A percentile compares a stretch with the other conserved stretches of the same genome.
phyloP scores from a whole-genome alignment of 768 basidiomycete species.

The Amanita fuliginea region DNA sequence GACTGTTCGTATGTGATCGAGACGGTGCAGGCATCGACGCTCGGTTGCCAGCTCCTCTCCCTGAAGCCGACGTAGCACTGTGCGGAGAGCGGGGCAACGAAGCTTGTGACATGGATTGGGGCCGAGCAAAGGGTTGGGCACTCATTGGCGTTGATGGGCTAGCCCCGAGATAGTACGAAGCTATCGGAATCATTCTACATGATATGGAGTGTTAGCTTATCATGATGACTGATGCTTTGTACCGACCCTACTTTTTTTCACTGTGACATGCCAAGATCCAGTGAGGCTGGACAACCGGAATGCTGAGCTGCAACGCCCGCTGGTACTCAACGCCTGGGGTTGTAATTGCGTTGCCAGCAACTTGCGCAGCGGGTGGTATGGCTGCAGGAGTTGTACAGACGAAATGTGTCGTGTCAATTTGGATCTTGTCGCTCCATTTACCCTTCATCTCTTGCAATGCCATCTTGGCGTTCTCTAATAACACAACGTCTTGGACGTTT shows the following conservation, averaged over 20 bases:
- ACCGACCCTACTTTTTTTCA: conserved; percentile 60
- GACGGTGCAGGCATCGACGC: conserved; percentile 59
- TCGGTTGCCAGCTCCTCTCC: conserved; percentile 30
- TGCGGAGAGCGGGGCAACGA: conserved; percentile 35
- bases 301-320: conserved; percentile 85
- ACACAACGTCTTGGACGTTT: conserved; percentile 62
- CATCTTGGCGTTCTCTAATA: conserved; percentile 73
- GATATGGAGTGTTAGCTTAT: background rate
- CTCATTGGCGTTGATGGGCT: conserved; percentile 33
- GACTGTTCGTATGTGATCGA: conserved; percentile 34
- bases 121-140: conserved; percentile 36
- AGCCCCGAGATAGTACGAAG: conserved; percentile 70
- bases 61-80: conserved; percentile 20
- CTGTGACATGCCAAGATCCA: conserved; percentile 88
- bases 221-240: background rate
- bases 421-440: conserved; percentile 85
- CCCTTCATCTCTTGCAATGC: conserved; percentile 82
- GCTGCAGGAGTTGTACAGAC: conserved; percentile 87
- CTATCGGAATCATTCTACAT: conserved; percentile 77
- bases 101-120: conserved; percentile 72
- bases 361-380: conserved; percentile 45
- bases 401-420: conserved; percentile 98
- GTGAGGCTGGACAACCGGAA: conserved; percentile 90
- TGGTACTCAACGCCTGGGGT: conserved; percentile 86
- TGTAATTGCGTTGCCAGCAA: conserved; percentile 36